A percentile compares a stretch with the other conserved stretches of the same genome.
These are phyloP conservation scores for Penicillium sp. DNA, from an alignment of 2,329 filamentous ascomycete species.

Conservation along the genomic window DNA sequence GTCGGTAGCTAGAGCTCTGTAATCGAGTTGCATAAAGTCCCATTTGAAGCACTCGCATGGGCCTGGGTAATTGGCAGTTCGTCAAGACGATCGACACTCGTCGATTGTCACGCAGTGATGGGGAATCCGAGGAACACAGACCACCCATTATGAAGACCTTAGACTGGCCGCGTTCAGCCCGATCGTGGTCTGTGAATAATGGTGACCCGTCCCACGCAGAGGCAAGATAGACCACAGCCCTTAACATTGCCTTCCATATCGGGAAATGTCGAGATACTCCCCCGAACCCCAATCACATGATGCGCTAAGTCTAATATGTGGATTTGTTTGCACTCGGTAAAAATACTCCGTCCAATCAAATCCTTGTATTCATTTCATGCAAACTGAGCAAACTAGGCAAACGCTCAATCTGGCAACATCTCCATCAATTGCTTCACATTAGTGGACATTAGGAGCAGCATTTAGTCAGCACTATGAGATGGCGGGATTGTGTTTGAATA, in stretches of 20 bases:
- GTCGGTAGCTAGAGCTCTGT: not conserved
- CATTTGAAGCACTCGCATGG: too few relatives aligned
- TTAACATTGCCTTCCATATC: too few relatives aligned
- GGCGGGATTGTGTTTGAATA: not conserved
- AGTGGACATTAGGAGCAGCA: not conserved
- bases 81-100: not conserved
- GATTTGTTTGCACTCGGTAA: not conserved
- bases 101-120: not conserved
- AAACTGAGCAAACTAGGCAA: not conserved
- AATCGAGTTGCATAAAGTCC: not conserved
- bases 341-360: not conserved
- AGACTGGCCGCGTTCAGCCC: slow-evolving; percentile 7
- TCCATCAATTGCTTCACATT: not conserved
- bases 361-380: not conserved
- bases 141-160: not conserved
- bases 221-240: too few relatives aligned
- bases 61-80: not conserved
- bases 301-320: not conserved
- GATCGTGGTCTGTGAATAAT: not conserved
- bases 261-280: too few relatives aligned
- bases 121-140: not conserved
- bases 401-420: not conserved
- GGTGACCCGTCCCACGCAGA: not conserved
- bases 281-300: not conserved
- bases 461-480: not conserved